Conservation (phyloP, 2,329 filamentous ascomycete species). For the Lasiodiplodia citricola region DNA sequence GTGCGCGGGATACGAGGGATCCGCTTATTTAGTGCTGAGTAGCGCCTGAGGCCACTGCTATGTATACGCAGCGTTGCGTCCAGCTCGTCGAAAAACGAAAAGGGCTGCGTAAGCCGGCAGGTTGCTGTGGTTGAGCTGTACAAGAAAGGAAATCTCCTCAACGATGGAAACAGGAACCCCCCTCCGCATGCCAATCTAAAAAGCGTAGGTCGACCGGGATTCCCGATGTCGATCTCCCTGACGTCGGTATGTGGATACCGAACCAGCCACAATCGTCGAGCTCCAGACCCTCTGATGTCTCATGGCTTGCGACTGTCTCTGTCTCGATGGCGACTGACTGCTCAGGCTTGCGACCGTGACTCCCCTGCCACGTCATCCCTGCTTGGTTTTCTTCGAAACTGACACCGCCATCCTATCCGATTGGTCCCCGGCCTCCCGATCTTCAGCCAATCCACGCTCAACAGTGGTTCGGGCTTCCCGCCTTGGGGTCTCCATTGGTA, state of each 20-base stretch:
- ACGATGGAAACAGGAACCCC: neutral
- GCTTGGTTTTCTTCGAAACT: neutral
- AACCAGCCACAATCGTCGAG: neutral
- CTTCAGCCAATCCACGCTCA: neutral
- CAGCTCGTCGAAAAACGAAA: neutral
- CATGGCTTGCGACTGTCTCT: neutral
- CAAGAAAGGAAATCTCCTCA: neutral
- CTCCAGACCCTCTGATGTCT: neutral
- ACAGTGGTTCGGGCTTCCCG: neutral
- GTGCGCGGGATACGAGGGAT: slow-evolving; percentile 13
- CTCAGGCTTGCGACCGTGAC: neutral
- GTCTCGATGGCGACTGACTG: neutral
- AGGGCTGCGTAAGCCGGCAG: neutral
- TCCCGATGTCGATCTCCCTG: neutral
- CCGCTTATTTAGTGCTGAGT: slow-evolving; percentile 15
- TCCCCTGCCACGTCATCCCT: neutral
- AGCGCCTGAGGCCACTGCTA: neutral
- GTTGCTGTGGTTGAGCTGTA: neutral
- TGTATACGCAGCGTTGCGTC: neutral
- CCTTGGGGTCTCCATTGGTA: neutral
- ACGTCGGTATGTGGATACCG: neutral
- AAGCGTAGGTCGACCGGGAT: neutral
- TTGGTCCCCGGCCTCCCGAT: neutral
- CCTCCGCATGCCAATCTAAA: neutral
- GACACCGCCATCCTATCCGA: neutral